Evolutionary conservation across 345 rosid species (phyloP).

Genomic region (sweet orange (Citrus sinensis)): DVS_A1.0 CM039168.1:1364501-1365000

Average conservation of each 20-base stretch:
- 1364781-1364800: constrained; percentile 61
- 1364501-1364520: not conserved
- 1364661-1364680: constrained; percentile 71
- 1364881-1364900: constrained; percentile 47
- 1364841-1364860: constrained; percentile 64
- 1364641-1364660: constrained; percentile 64
- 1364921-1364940: constrained; percentile 46
- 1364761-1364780: constrained; percentile 55
- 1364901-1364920: constrained; percentile 44
- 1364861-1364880: constrained; percentile 69
- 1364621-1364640: constrained; percentile 44
- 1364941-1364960: constrained; percentile 54
- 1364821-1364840: constrained; percentile 62
- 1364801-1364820: constrained; percentile 65
- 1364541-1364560: not conserved
- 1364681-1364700: constrained; percentile 75
- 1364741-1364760: constrained; percentile 73
- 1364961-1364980: constrained; percentile 34
- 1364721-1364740: constrained; percentile 72
- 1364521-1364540: not conserved
- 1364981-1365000: constrained; percentile 58
- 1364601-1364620: constrained; percentile 69
- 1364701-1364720: constrained; percentile 63
- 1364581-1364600: constrained; percentile 34
- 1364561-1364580: constrained; percentile 58